Base-by-base conservation (phyloP, 2,329 filamentous ascomycete species). In the Fusarium albosuccineum region DNA sequence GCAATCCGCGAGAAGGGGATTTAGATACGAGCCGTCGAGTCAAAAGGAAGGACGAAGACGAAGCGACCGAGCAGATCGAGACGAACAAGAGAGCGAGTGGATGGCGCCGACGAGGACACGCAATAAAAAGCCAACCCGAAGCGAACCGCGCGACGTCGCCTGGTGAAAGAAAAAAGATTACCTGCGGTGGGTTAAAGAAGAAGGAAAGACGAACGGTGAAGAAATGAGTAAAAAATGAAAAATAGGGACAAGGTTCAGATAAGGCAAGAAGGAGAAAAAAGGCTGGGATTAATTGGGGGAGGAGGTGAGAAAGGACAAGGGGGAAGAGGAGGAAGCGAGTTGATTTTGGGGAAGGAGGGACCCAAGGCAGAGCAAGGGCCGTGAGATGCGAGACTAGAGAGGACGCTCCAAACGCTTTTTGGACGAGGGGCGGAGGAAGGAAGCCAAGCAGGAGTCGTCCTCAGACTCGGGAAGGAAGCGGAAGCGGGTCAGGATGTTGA, bases 41-140 rank as follows among this genome's bases (percentile, higher is more conserved):
- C 42, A 14, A 53, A 40, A 44, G 29, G 27, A 55, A 13, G 39
- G 48, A 60, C 39, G 44, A 45, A 34, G 37, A 53, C 36, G 37
- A 37, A 42, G 44, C 22, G 27, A 30, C 33, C 34, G 51, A 45
- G 27, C 55, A 34, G 36, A 66, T 53, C 53, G 48, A 61, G 37
- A 26, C 27, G 30, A 57, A 46, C 50, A 45, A 33, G 45, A 22
- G 54, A 68, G 64, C 40, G 64, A 65, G 55, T 55, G 64, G 62
- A 67, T 61, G 56, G 64, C 52, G 60, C 59, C 60, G 58, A 71
- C 62, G 48, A 68, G 52, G 66, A 68, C 66, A 68, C 55, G 45
- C 66, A 65, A 59, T 44, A 39, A 64, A 22, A 53, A 64, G 50
- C 51, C 40, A 70, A 59, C 46, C 65, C 66, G 52, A 40, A 67